Conservation (phyloP, 2,329 filamentous ascomycete species). For the Trichoderma harzianum region DNA sequence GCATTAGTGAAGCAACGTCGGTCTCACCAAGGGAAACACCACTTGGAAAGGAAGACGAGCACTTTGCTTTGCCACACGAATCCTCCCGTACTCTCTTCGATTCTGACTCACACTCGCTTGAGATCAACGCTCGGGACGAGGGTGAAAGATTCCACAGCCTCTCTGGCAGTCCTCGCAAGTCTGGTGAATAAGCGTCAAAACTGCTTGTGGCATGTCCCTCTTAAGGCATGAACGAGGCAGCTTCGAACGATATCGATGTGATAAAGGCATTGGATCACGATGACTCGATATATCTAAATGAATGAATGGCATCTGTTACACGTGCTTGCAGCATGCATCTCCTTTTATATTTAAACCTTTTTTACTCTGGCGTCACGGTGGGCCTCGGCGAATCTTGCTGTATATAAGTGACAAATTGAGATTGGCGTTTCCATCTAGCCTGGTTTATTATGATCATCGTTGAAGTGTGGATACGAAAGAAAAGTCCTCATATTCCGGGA, state of each 20-base stretch:
- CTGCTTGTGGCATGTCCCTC: neutral
- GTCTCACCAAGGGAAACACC: neutral
- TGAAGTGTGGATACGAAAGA: neutral
- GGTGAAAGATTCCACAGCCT: neutral
- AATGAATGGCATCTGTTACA: neutral
- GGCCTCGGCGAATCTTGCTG: neutral
- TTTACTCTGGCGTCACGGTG: neutral
- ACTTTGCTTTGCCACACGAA: neutral
- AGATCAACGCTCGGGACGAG: neutral
- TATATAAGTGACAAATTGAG: neutral
- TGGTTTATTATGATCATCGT: neutral
- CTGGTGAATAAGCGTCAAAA: neutral
- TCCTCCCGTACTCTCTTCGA: neutral
- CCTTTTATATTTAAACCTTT: neutral
- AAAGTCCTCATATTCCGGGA: neutral
- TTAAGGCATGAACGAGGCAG: neutral
- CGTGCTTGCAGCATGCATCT: neutral
- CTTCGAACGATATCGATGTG: neutral
- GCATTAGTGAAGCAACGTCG: neutral
- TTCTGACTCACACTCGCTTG: conserved; percentile 1
- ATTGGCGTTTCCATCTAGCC: neutral
- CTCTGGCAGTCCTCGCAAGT: neutral
- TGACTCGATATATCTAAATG: neutral
- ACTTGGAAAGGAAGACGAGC: neutral
- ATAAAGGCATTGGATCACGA: neutral